A percentile compares a stretch with the other conserved stretches of the same genome.
phyloP scores from a whole-genome alignment of 805 yeast species.

The Zygoascus bituminiphila region DNA sequence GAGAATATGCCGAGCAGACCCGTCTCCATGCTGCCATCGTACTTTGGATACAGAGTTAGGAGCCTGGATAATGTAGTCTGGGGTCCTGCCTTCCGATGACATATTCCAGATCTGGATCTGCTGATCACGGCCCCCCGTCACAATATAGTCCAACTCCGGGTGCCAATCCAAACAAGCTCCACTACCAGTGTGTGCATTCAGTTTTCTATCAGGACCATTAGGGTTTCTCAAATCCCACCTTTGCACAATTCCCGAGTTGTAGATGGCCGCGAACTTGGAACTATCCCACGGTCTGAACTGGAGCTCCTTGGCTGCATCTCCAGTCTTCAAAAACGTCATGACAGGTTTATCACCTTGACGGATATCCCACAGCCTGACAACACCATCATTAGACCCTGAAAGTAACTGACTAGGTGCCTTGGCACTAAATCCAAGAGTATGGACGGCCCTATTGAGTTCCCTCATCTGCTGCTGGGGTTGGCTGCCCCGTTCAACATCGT shows the following conservation, averaged over 20 bases:
- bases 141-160: slow-evolving; percentile 69
- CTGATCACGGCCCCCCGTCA: slow-evolving; percentile 90
- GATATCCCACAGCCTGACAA: slow-evolving; percentile 75
- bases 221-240: slow-evolving; percentile 80
- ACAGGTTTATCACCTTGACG: slow-evolving; percentile 45
- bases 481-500: slow-evolving; percentile 19
- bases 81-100: slow-evolving; percentile 37
- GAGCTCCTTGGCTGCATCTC: slow-evolving; percentile 61
- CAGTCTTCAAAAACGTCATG: slow-evolving; percentile 47
- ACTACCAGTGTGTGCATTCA: slow-evolving; percentile 88
- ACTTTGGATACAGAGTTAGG: slow-evolving; percentile 75
- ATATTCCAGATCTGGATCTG: slow-evolving; percentile 71
- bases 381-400: slow-evolving; percentile 72
- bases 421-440: slow-evolving; percentile 62
- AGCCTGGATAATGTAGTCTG: slow-evolving; percentile 65
- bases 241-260: slow-evolving; percentile 82
- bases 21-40: slow-evolving; percentile 47
- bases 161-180: slow-evolving; percentile 87
- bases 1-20: slow-evolving; percentile 10
- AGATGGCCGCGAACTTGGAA: slow-evolving; percentile 62
- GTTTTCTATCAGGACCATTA: slow-evolving; percentile 50
- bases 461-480: slow-evolving; percentile 10
- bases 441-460: slow-evolving; percentile 41
- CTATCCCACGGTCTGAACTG: slow-evolving; percentile 48
- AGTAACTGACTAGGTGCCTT: slow-evolving; percentile 49